Percentiles rank a stretch among this genome's conserved stretches.
These are phyloP conservation scores for Neophaeococcomyces aloes DNA, from an alignment of 2,329 filamentous ascomycete genomes.

Conservation along the genomic window DNA sequence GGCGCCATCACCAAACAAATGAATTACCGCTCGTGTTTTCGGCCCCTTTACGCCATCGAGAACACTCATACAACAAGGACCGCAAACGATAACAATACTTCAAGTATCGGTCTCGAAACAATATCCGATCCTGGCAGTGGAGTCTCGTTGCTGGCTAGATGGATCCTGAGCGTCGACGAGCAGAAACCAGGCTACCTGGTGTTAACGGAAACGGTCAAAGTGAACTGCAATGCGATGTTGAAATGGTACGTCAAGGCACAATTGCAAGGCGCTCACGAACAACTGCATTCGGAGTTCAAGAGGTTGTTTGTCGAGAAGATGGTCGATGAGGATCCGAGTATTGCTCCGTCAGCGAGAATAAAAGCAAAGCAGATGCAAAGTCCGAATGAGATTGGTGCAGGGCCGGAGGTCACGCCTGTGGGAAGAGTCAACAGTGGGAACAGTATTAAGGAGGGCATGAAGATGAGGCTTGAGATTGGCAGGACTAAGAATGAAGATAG, in stretches of 20 bases:
- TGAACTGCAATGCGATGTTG: conserved; percentile 7
- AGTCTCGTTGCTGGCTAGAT: conserved; percentile 7
- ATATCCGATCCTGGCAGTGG: conserved; percentile 19
- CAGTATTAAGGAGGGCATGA: no score
- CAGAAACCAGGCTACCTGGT: conserved; percentile 3
- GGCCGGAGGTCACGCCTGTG: no score
- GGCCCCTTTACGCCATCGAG: conserved; percentile 1
- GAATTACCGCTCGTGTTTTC: conserved; percentile 7
- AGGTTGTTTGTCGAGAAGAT: conserved; percentile 3
- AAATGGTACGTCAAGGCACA: conserved; percentile 3
- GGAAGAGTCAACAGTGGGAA: no score
- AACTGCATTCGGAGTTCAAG: conserved; percentile 4
- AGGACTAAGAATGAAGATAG: no score
- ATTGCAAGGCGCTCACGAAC: conserved; percentile 1
- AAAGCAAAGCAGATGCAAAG: no score
- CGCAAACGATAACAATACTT: conserved; percentile 11
- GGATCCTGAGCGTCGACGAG: conserved; percentile 5
- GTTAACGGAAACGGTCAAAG: conserved; percentile 5
- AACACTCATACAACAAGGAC: neutral
- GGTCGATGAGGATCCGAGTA: conserved; percentile 2
- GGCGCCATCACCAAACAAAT: conserved; percentile 14
- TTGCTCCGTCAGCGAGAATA: no score
- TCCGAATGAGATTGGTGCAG: no score
- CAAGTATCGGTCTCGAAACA: conserved; percentile 16
- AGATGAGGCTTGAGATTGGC: no score